Percentiles rank a stretch among this genome's conserved stretches.
phyloP scores from a whole-genome alignment of 148 eudicot species.

The Oxyria digyna region DNA sequence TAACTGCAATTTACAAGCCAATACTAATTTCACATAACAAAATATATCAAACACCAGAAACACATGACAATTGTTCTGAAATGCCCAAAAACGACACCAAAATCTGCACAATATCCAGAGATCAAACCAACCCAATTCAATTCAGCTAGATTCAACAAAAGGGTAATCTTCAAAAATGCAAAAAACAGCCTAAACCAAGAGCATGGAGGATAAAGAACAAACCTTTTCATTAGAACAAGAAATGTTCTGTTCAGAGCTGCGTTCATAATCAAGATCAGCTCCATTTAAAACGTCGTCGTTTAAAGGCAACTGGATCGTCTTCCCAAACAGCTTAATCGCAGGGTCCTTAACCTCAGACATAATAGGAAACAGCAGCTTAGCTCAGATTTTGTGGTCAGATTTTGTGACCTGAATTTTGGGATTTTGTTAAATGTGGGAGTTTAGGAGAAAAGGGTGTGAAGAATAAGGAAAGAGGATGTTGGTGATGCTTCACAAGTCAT shows the following conservation, averaged over 20 bases:
- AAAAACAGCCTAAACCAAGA: neutral
- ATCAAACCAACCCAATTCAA: slow-evolving; percentile 18
- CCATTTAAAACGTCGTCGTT: neutral
- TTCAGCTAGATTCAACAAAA: slow-evolving; percentile 5
- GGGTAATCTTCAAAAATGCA: slow-evolving; percentile 12
- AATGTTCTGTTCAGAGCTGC: slow-evolving; percentile 9
- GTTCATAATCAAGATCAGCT: slow-evolving; percentile 14
- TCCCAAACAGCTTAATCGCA: slow-evolving; percentile 74
- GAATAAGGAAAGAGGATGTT: slow-evolving; percentile 8
- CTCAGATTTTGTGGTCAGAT: neutral
- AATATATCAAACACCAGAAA: neutral
- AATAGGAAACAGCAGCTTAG: neutral
- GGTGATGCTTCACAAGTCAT: slow-evolving; percentile 41
- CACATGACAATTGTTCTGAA: neutral
- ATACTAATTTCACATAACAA: neutral
- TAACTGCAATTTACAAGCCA: neutral
- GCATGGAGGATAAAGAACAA: neutral
- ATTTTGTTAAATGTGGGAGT: neutral
- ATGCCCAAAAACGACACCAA: neutral
- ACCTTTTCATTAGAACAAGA: slow-evolving; percentile 17
- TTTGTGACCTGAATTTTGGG: neutral
- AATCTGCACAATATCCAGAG: neutral
- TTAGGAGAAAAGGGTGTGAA: neutral
- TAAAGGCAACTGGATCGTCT: slow-evolving; percentile 28
- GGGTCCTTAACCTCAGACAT: slow-evolving; percentile 39